A percentile compares a stretch with the other conserved stretches of the same genome.
Evolutionary conservation across 805 yeast genomes (phyloP).

Genomic region (Saturnispora bothae): DNA sequence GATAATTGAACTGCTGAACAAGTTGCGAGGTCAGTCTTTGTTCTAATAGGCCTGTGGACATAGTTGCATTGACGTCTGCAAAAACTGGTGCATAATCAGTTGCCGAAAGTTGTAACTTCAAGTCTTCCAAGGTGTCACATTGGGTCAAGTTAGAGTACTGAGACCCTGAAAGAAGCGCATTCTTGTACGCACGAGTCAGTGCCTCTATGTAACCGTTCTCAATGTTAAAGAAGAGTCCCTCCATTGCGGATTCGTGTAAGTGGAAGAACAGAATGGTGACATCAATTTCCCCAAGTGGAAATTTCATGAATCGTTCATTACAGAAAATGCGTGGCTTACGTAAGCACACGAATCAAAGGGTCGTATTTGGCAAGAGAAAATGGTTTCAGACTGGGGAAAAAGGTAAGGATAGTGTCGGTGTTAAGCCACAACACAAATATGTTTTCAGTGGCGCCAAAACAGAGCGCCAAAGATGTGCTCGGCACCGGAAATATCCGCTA

Average conservation of each 20-base stretch:
- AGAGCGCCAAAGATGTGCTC: no score
- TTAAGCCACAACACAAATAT: no score
- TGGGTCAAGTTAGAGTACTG: slow-evolving; percentile 91
- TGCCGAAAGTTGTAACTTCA: slow-evolving; percentile 86
- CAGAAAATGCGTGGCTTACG: no score
- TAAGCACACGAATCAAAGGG: no score
- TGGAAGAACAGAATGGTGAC: background rate
- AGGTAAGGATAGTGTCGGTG: no score
- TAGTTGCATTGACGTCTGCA: slow-evolving; percentile 69
- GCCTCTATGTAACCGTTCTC: slow-evolving; percentile 90
- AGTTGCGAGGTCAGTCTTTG: slow-evolving; percentile 64
- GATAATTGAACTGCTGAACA: slow-evolving; percentile 74
- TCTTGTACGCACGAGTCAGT: slow-evolving; percentile 86
- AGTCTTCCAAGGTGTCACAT: slow-evolving; percentile 90
- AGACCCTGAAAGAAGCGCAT: slow-evolving; percentile 62
- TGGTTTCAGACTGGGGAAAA: no score
- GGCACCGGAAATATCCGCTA: no score
- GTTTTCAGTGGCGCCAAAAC: no score
- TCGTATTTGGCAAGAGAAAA: no score
- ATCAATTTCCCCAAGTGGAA: background rate
- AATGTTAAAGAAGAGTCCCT: slow-evolving; percentile 84
- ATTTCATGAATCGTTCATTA: no score
- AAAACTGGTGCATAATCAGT: slow-evolving; percentile 93
- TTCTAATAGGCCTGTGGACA: slow-evolving; percentile 81
- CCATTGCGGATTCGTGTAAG: slow-evolving; percentile 43